A percentile compares a stretch with the other conserved stretches of the same genome.
Conservation (phyloP, 2,329 filamentous ascomycete genomes). For the Claviceps maximensis region DNA sequence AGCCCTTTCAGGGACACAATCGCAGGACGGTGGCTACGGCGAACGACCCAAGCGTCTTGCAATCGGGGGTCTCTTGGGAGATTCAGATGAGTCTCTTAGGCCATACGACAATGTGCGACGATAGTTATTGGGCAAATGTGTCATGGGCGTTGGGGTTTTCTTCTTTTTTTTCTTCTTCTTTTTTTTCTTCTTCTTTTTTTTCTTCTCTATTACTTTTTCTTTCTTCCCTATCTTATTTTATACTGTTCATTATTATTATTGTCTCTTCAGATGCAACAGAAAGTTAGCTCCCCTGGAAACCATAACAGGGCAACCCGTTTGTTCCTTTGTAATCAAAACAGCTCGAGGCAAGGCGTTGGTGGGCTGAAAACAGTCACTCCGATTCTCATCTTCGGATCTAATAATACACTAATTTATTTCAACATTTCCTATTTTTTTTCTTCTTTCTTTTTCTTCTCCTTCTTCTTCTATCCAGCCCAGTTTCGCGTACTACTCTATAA, state of each 20-base stretch:
- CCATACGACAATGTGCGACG: slow-evolving; percentile 6
- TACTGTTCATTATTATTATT: not conserved
- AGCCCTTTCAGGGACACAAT: slow-evolving; percentile 7
- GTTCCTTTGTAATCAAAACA: too few species aligned
- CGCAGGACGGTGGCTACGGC: slow-evolving; percentile 26
- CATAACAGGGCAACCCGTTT: not conserved
- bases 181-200: not conserved
- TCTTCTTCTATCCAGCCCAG: too few species aligned
- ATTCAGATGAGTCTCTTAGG: slow-evolving; percentile 28
- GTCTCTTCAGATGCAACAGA: not conserved
- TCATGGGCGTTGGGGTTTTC: not conserved
- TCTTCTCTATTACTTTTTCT: not conserved
- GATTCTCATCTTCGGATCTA: not conserved
- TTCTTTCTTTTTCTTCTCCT: not conserved
- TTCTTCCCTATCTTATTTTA: not conserved
- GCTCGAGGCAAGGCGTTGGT: too few species aligned
- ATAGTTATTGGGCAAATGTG: not conserved
- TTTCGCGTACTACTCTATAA: too few species aligned
- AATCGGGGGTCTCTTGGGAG: slow-evolving; percentile 49
- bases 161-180: not conserved
- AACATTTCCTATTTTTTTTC: not conserved
- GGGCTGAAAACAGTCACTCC: not conserved
- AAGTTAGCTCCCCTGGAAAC: not conserved
- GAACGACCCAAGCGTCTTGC: slow-evolving; percentile 42
- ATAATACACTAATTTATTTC: not conserved